Conservation (phyloP, 2,329 filamentous ascomycete species). For the Eurotiales sp. region DNA sequence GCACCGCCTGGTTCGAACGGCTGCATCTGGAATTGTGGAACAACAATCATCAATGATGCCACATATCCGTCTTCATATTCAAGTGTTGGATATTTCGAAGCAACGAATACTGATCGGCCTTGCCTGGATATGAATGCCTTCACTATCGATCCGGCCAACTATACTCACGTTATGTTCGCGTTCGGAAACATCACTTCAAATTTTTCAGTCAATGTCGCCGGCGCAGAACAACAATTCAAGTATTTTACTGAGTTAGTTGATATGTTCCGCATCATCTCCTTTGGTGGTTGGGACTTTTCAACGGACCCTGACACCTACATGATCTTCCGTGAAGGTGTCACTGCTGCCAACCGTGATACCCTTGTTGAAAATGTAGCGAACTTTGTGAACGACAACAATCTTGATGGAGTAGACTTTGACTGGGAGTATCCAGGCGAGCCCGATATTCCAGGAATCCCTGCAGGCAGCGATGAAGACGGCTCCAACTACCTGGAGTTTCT, state of each 20-base stretch:
- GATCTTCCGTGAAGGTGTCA: slow-evolving; percentile 38
- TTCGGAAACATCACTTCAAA: slow-evolving; percentile 31
- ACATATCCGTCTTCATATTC: slow-evolving; percentile 20
- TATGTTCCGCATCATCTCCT: slow-evolving; percentile 41
- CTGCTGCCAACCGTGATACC: slow-evolving; percentile 34
- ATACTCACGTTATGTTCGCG: slow-evolving; percentile 32
- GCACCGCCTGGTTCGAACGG: slow-evolving; percentile 29
- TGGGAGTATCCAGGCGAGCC: slow-evolving; percentile 35
- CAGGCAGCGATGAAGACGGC: slow-evolving; percentile 26
- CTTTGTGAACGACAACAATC: slow-evolving; percentile 37
- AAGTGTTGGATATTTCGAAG: slow-evolving; percentile 33
- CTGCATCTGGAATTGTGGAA: slow-evolving; percentile 44
- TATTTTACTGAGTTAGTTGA: slow-evolving; percentile 27
- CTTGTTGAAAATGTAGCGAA: slow-evolving; percentile 37
- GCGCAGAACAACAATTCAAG: slow-evolving; percentile 27
- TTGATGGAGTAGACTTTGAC: slow-evolving; percentile 38
- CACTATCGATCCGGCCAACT: slow-evolving; percentile 20
- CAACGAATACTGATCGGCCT: slow-evolving; percentile 24
- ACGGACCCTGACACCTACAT: slow-evolving; percentile 35
- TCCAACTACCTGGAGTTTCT: slow-evolving; percentile 35
- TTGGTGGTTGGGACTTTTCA: slow-evolving; percentile 46
- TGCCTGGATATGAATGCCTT: slow-evolving; percentile 24
- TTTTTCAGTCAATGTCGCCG: slow-evolving; percentile 27
- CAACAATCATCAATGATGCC: slow-evolving; percentile 28
- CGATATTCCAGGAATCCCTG: slow-evolving; percentile 36